Conservation (phyloP, 2,329 filamentous ascomycete genomes). For the Epichloe brachyelytri region DNA sequence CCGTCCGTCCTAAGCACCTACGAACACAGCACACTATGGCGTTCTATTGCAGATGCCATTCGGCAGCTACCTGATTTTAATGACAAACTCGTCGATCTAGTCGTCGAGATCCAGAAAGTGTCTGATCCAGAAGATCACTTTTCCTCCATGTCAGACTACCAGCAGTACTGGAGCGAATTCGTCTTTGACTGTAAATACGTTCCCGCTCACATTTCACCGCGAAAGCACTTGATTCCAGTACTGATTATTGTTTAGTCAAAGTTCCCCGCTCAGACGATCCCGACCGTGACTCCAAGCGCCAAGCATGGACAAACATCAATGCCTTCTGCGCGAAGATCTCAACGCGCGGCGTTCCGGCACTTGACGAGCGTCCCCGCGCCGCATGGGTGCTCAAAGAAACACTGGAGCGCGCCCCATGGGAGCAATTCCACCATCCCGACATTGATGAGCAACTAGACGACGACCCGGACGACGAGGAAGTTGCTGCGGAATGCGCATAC, state of each 20-base stretch:
- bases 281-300: background rate
- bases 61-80: background rate
- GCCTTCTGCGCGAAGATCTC: constrained; percentile 3
- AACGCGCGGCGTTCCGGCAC: background rate
- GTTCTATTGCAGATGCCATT: background rate
- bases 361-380: background rate
- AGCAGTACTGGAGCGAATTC: background rate
- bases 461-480: background rate
- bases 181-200: background rate
- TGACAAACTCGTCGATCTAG: background rate
- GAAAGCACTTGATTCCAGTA: too few species aligned
- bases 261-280: background rate
- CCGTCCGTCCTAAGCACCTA: background rate
- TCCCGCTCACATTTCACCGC: too few species aligned
- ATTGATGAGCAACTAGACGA: constrained; percentile 1
- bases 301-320: constrained; percentile 2
- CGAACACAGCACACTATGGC: background rate
- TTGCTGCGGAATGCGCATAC: background rate
- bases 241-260: background rate
- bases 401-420: background rate
- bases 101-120: constrained; percentile 1
- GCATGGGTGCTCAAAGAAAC: constrained; percentile 1
- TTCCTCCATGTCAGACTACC: background rate
- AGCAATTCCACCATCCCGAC: constrained; percentile 2
- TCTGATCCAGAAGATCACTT: background rate